A percentile compares a stretch with the other conserved stretches of the same genome.
Conservation (phyloP, 768 basidiomycete genomes). For the Suillus tomentosus region DNA sequence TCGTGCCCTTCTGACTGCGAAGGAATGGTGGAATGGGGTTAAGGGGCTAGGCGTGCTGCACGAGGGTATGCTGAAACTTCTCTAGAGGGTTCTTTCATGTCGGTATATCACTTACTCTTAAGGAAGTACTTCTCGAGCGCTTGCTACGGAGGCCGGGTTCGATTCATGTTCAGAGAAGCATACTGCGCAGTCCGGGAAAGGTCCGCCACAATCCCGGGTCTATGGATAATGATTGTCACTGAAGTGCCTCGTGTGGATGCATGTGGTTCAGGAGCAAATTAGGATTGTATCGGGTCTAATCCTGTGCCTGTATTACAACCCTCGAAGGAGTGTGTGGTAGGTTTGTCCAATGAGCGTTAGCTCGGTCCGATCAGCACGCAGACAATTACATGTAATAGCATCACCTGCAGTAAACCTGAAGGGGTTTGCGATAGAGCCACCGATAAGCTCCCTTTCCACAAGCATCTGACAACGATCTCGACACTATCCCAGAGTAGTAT, state of each 20-base stretch:
- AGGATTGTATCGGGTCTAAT: not conserved
- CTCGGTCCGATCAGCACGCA: not conserved
- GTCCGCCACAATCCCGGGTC: no score
- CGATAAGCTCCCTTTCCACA: not conserved
- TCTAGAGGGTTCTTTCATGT: constrained; percentile 1
- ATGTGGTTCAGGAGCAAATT: not conserved
- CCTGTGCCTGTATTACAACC: not conserved
- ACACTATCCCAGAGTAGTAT: not conserved
- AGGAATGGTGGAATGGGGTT: constrained; percentile 82
- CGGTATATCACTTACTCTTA: not conserved
- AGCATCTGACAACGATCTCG: no score
- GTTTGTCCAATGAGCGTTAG: not conserved
- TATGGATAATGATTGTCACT: not conserved
- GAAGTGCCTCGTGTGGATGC: not conserved
- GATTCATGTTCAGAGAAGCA: not conserved
- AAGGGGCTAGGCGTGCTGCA: constrained; percentile 32
- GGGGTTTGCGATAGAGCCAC: not conserved
- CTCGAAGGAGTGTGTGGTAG: not conserved
- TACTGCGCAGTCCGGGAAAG: not conserved
- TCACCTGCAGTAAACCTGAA: not conserved
- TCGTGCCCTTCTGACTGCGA: constrained; percentile 52
- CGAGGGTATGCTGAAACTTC: constrained; percentile 13
- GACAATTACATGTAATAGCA: not conserved
- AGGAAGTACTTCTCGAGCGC: not conserved
- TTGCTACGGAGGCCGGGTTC: not conserved